Base-by-base conservation (phyloP, 139 green algal genomes). In the Limnomonas spitsbergensis region DNA sequence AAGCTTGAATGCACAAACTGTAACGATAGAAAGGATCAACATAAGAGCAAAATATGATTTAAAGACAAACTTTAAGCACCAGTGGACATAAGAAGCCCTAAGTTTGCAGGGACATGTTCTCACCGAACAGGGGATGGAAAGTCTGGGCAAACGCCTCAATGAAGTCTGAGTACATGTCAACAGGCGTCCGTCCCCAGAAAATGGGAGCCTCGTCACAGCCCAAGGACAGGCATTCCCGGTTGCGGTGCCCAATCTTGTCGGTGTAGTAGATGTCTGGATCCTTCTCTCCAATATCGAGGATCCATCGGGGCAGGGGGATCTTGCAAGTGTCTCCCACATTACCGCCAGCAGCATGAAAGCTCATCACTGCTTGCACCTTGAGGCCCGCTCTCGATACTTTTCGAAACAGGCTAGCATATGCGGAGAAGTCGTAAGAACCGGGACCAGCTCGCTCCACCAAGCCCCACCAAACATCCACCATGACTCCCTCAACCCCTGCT, bases 261-360 rank as follows among this genome's bases (percentile, higher is more conserved):
- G 94, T 99, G 88, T 94, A 99, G 66, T 95, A 97, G 56, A 99
- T 94, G 81, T 99, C 95, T 6, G 91, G 90, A 78, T 98, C 91
- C 38, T 80, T 76, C 47, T 96, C 89, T 2, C 92, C 94, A 27
- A 94, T 90, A n/a, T 96, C 89, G 47, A 94, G 72, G 36, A 99
- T 91, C 96, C 96, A 99, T 20, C 84, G 82, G 0, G 96, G 96
- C 80, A 99, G 84, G 27, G 93, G 87, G 56, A 99, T 96, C 66
- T 90, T 92, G 82, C 93, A 97, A 35, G 91, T 97, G 84, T 98
- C 92, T 20, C 94, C 94, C 40, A 97, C 93, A 78, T 97, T 97
- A 42, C 92, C 91, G 9, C 94, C 94, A 27, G 92, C 93, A 70
- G 94, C 94, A 73, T 98, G 94, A 70, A 98, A 94, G 61, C 83